Base-by-base conservation (phyloP, 2,329 filamentous ascomycete genomes). In the Fulvia fulva region DNA sequence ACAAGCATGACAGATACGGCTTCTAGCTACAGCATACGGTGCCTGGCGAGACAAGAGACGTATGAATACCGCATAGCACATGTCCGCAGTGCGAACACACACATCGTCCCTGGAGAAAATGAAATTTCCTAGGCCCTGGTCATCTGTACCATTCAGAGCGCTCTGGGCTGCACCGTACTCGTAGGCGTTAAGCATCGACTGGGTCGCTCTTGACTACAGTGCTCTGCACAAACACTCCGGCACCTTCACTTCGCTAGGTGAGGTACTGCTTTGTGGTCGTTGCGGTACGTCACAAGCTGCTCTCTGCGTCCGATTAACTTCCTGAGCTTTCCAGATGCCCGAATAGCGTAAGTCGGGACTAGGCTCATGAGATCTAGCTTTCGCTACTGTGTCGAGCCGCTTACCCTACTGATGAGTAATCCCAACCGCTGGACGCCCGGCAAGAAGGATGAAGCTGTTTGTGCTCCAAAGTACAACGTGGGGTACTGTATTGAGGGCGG, bases 401-500 rank as follows among this genome's bases (percentile, higher is more conserved):
- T 26, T n/a, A 30, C 5, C 47, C n/a, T 30, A 32, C 23, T 32
- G 47, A 50, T 28, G 46, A 51, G 11, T 14, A 16, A 12, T 16
- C 12, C 54, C 46, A 49, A 55, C 51, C 30, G 49, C 45, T 44
- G 25, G n/a, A n/a, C 45, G 41, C 26, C 34, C 54, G 54, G 54
- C 54, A 43, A 56, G 30, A 46, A 25, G 54, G 23, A 37, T 52
- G 45, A 25, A 37, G 22, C 50, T 37, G 14, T 12, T 32, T 32
- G 5, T 19, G 25, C 22, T 3, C 23, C 45, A 49, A 23, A 49
- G 21, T 45, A 11, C 12, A 50, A 12, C 47, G 47, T 50, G 47
- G 47, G 47, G 47, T 32, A 50, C 47, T 32, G 25, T 32, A 28
- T 23, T n/a, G 9, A 26, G 32, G n/a, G 51, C 51, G 51, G 37